Conservation (phyloP, 2,329 filamentous ascomycete species). For the Aureobasidium sp. region DNA sequence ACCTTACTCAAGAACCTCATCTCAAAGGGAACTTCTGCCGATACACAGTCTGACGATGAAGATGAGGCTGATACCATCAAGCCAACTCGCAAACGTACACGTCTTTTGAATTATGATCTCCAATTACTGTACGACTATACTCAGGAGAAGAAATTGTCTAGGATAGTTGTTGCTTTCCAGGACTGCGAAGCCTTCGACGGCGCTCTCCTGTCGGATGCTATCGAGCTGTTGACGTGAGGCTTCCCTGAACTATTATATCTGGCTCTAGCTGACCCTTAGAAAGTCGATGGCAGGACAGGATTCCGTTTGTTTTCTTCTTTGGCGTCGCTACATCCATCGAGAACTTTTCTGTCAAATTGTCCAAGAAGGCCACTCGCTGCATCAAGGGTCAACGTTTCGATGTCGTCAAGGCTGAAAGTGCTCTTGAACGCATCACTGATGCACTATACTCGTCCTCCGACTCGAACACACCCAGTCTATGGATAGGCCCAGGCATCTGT, state of each 20-base stretch:
- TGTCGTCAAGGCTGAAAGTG: constrained; percentile 63
- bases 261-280: background rate
- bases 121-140: constrained; percentile 60
- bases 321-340: constrained; percentile 77
- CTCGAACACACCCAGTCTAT: constrained; percentile 39
- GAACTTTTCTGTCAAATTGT: constrained; percentile 65
- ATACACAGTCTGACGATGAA: constrained; percentile 40
- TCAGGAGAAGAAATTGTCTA: constrained; percentile 45
- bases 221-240: constrained; percentile 59
- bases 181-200: constrained; percentile 79
- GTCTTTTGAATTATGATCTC: constrained; percentile 71
- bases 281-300: constrained; percentile 63
- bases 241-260: too few relatives aligned
- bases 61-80: constrained; percentile 41
- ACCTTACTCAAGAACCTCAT: constrained; percentile 66
- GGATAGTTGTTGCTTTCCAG: constrained; percentile 66
- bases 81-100: constrained; percentile 46
- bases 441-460: constrained; percentile 52
- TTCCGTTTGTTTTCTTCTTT: constrained; percentile 70
- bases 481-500: constrained; percentile 58
- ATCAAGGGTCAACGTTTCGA: constrained; percentile 69
- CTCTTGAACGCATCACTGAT: constrained; percentile 66
- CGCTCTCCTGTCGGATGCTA: constrained; percentile 61
- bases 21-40: constrained; percentile 51
- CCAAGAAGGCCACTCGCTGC: constrained; percentile 59